Evolutionary conservation across 2,329 filamentous ascomycete genomes (phyloP), one percentile per base, ranked within the genome.

Genomic region (Stemphylium beticola): DNA sequence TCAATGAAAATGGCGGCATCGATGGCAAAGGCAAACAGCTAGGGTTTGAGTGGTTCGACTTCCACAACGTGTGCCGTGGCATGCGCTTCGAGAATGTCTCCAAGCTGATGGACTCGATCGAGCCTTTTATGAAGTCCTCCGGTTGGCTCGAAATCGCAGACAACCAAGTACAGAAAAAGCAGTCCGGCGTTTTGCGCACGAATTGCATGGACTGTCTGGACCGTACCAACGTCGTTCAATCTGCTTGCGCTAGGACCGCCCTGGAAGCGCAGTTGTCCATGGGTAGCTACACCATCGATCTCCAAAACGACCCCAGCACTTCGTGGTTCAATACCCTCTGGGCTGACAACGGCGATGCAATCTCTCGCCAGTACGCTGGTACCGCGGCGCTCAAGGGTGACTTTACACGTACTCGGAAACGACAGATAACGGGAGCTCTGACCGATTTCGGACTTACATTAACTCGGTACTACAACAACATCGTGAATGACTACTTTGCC

Each of bases 171-270:
- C 53, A 76, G 17, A 74, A 76, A 31, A 74, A 71, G 41, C 93
- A 97, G 72, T 81, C 79, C 22, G 93, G 93, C 1, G 85, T 96
- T 6, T 74, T 98, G n/a, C 84, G 95, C 51, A 97, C 92, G 1
- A 99, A 99, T 70, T 99, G 95, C 75, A 98, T 99, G 95, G 95
- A 99, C 71, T 99, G 95, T 66, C 80, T 99, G 9, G 95, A 99
- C 73, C 86, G 95, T 18, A 99, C 95, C 2, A 98, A 98, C 64
- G 93, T 99, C 18, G 92, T 93, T 36, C 93, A 98, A 75, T 96
- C 91, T 69, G 95, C 92, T 0, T 93, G 93, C 71, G 95, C 86
- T 4, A 90, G 92, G 68, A 86, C 89, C 68, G 90, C 91, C 61
- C 81, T 99, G 2, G 92, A 97, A 62, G 73, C 83, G 29, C 92